Evolutionary conservation across 2,329 filamentous ascomycete genomes (phyloP).

Genomic region (Berkeleyomyces basicola): DNA sequence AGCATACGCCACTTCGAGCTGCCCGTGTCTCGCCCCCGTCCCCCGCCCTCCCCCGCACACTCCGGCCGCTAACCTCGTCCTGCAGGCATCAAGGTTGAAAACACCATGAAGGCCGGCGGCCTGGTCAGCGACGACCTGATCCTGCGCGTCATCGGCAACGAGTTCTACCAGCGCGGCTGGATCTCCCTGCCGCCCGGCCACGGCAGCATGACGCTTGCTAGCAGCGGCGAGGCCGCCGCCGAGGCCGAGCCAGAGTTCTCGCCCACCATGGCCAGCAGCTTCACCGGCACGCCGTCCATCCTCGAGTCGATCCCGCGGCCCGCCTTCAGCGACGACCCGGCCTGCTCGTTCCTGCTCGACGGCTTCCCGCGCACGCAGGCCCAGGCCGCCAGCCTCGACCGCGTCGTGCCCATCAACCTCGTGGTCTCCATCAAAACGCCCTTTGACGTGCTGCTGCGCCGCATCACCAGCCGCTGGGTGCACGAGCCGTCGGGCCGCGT

Average conservation of each 20-base stretch:
- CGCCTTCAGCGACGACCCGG: slow-evolving; percentile 47
- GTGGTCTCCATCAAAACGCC: slow-evolving; percentile 79
- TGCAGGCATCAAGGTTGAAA: slow-evolving; percentile 76
- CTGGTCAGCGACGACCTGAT: slow-evolving; percentile 90
- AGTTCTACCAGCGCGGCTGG: slow-evolving; percentile 76
- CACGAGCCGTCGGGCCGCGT: slow-evolving; percentile 81
- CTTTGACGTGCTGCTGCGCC: slow-evolving; percentile 67
- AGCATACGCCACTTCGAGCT: neutral
- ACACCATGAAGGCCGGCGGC: slow-evolving; percentile 69
- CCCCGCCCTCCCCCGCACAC: neutral
- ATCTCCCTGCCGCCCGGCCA: slow-evolving; percentile 35
- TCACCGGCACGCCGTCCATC: slow-evolving; percentile 18
- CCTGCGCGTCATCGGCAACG: slow-evolving; percentile 77
- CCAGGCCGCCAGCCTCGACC: slow-evolving; percentile 65
- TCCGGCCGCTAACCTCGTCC: neutral
- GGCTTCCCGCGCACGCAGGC: slow-evolving; percentile 80
- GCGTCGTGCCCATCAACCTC: slow-evolving; percentile 82
- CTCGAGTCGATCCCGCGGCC: slow-evolving; percentile 26
- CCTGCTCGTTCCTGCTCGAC: slow-evolving; percentile 85
- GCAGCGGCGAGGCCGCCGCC: slow-evolving; percentile 15
- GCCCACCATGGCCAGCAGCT: slow-evolving; percentile 21
- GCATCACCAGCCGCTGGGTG: slow-evolving; percentile 85
- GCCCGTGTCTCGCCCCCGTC: slow-evolving; percentile 7
- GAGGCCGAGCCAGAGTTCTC: slow-evolving; percentile 13
- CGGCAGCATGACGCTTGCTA: slow-evolving; percentile 5